A percentile compares a stretch with the other conserved stretches of the same genome.
phyloP scores from a whole-genome alignment of 306 rosid species.

The Ammopiptanthus mongolicus region DNA sequence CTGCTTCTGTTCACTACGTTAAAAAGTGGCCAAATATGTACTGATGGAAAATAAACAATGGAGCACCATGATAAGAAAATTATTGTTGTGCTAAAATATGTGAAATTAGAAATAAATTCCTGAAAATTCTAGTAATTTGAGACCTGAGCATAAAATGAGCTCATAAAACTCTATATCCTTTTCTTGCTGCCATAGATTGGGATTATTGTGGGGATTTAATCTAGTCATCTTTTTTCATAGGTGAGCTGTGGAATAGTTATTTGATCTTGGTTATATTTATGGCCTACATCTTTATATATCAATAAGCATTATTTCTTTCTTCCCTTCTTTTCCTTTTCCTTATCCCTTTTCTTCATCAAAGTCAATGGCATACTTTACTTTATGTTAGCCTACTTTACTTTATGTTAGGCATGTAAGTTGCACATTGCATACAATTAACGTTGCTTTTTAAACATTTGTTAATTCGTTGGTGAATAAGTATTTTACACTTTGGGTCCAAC shows the following conservation, averaged over 20 bases:
- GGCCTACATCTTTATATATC: background rate
- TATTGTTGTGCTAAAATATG: background rate
- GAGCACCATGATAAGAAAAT: background rate
- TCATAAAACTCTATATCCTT: background rate
- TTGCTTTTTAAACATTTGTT: background rate
- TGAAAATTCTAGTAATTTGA: background rate
- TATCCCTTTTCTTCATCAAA: background rate
- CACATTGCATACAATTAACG: too few species aligned
- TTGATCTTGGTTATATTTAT: background rate
- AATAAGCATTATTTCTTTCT: background rate
- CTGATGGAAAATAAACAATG: background rate
- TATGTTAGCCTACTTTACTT: too few species aligned
- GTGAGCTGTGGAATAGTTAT: background rate
- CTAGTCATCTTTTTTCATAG: too few species aligned
- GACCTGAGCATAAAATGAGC: background rate
- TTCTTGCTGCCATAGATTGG: background rate
- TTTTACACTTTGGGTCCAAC: too few species aligned
- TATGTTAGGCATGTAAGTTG: background rate
- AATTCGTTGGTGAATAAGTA: background rate
- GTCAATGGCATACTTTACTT: background rate
- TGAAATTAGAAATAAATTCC: background rate
- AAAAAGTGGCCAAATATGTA: constrained; percentile 9
- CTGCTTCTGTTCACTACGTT: background rate
- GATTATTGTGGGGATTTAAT: background rate
- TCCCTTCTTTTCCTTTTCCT: background rate